phyloP scores from a whole-genome alignment of 2,329 filamentous ascomycete species.

The Cordyceps pruinosa region DNA sequence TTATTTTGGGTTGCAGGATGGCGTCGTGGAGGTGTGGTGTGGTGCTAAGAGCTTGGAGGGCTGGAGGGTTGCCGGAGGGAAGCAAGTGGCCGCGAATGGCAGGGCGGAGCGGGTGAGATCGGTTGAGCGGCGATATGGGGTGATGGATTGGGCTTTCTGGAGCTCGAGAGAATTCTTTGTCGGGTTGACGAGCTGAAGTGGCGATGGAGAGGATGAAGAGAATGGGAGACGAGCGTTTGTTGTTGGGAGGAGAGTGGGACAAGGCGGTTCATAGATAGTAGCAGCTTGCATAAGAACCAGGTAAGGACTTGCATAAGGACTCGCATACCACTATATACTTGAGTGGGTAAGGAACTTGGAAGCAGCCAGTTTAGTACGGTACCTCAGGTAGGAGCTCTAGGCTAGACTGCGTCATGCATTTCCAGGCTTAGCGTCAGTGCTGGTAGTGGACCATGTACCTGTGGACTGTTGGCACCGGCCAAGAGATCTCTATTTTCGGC shows the following conservation, averaged over 20 bases:
- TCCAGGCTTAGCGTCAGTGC: not conserved
- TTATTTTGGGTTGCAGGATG: constrained; percentile 1
- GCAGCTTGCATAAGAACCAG: not conserved
- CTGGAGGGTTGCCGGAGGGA: not conserved
- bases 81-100: not conserved
- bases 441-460: too few relatives aligned
- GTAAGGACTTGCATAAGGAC: not conserved
- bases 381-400: not conserved
- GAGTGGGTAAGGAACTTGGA: too few relatives aligned
- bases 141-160: not conserved
- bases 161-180: not conserved
- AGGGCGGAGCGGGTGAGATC: not conserved
- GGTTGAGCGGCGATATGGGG: not conserved
- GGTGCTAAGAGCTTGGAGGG: not conserved
- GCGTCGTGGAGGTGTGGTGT: not conserved
- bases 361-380: too few relatives aligned
- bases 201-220: not conserved
- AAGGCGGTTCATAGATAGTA: not conserved
- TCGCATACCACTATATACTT: not conserved
- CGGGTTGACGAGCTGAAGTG: not conserved
- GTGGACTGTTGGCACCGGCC: not conserved
- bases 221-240: not conserved
- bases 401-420: constrained; percentile 2
- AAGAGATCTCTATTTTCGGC: not conserved
- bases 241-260: constrained; percentile 1